phyloP scores from a whole-genome alignment of 179 eudicot genomes.

The Amaranthus tricolor region DNA sequence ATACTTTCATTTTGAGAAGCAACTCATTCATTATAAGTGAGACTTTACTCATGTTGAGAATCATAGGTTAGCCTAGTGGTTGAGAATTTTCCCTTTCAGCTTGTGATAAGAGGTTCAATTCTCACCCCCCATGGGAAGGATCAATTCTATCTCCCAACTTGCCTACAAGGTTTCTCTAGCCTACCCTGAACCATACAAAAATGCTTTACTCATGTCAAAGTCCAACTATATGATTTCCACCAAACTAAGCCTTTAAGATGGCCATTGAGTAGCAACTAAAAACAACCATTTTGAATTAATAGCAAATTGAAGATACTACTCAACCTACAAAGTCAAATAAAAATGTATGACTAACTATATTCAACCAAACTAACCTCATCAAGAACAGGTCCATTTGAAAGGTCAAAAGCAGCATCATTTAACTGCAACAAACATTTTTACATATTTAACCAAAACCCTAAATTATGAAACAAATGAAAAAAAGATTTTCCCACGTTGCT shows the following conservation, averaged over 20 bases:
- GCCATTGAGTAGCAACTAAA: neutral
- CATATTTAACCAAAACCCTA: conserved; percentile 8
- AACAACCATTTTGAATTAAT: neutral
- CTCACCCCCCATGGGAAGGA: no score
- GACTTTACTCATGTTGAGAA: no score
- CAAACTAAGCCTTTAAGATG: neutral
- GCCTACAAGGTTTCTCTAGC: no score
- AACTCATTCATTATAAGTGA: neutral
- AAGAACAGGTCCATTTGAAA: conserved; percentile 81
- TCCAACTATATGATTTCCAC: neutral
- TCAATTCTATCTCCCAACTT: no score
- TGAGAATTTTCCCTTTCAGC: no score
- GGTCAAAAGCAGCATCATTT: conserved; percentile 97
- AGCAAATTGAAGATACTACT: neutral
- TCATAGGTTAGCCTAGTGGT: no score
- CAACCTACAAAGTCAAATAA: neutral
- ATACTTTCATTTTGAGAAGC: neutral
- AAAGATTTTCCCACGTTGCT: neutral
- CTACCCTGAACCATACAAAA: no score
- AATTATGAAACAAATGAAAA: neutral
- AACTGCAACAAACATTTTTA: conserved; percentile 46
- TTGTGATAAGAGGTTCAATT: no score
- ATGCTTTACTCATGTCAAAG: neutral
- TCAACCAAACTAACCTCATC: conserved; percentile 62
- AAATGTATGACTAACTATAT: neutral